A percentile compares a stretch with the other conserved stretches of the same genome.
phyloP scores from a whole-genome alignment of 202 grass and related monocot species.

The Elaeis oleifera region DNA sequence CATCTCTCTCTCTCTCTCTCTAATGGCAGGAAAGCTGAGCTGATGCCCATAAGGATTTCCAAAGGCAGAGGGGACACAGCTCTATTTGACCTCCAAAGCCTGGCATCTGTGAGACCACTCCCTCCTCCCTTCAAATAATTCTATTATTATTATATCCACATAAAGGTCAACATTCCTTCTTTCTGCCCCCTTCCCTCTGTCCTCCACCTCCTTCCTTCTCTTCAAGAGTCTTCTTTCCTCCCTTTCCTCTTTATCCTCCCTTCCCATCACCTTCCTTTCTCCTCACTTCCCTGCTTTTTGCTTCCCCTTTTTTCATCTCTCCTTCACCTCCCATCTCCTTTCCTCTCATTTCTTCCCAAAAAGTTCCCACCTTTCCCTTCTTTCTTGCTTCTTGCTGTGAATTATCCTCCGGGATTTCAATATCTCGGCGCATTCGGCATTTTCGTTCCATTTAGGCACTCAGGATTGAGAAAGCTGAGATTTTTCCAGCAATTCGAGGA shows the following conservation, averaged over 20 bases:
- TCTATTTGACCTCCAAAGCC: constrained; percentile 40
- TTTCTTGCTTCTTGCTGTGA: neutral
- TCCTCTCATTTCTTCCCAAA: no score
- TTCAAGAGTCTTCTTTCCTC: constrained; percentile 15
- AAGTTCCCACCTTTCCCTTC: constrained; percentile 7
- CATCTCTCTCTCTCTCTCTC: constrained; percentile 27
- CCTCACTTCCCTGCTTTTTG: constrained; percentile 6
- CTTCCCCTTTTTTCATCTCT: neutral
- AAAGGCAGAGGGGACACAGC: constrained; percentile 22
- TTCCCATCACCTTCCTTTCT: constrained; percentile 1
- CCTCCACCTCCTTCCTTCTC: constrained; percentile 7
- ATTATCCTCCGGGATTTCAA: neutral
- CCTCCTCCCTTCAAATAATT: constrained; percentile 29
- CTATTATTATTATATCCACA: constrained; percentile 52
- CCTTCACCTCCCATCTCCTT: neutral
- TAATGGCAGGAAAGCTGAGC: constrained; percentile 62
- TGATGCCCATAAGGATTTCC: constrained; percentile 46
- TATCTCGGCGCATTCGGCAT: constrained; percentile 26
- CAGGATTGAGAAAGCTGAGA: constrained; percentile 13
- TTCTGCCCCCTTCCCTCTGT: constrained; percentile 5
- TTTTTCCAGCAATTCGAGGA: constrained; percentile 19
- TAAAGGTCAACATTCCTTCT: constrained; percentile 58
- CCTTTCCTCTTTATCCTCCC: constrained; percentile 2
- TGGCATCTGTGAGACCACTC: constrained; percentile 49
- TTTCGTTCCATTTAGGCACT: neutral